Percentiles rank a stretch among this genome's conserved stretches.
Conservation (phyloP, 352 stramenopile genomes). For the Halophytophthora batemanensis region DNA sequence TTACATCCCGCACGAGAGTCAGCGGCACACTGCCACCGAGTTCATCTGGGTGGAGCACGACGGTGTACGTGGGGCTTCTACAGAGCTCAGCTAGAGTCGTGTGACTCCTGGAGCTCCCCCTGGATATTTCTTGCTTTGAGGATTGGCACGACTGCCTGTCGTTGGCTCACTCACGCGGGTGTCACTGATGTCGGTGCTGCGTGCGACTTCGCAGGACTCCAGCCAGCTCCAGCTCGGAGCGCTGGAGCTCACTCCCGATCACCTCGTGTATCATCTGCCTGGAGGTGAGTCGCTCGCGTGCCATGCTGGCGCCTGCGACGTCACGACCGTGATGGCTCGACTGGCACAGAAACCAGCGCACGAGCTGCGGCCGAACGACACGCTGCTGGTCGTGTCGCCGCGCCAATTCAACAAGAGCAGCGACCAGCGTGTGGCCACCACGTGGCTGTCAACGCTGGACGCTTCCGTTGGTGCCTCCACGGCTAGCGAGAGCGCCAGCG, state of each 20-base stretch:
- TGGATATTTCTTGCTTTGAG: slow-evolving; percentile 6
- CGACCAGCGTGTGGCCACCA: not conserved
- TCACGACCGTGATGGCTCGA: slow-evolving; percentile 5
- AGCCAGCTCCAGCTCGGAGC: slow-evolving; percentile 18
- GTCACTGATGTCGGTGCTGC: too few species aligned
- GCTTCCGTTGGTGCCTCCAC: too few species aligned
- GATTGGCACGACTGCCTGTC: slow-evolving; percentile 10
- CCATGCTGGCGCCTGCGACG: not conserved
- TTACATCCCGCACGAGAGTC: slow-evolving; percentile 59
- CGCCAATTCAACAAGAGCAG: not conserved
- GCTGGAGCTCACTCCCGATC: slow-evolving; percentile 45
- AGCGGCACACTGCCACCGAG: slow-evolving; percentile 2
- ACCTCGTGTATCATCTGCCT: slow-evolving; percentile 42
- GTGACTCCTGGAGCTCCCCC: slow-evolving; percentile 2
- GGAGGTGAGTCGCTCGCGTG: slow-evolving; percentile 5
- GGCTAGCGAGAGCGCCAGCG: too few species aligned
- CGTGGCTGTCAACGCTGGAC: not conserved
- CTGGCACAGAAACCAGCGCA: slow-evolving; percentile 46
- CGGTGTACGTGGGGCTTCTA: slow-evolving; percentile 1
- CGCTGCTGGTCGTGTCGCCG: slow-evolving; percentile 22
- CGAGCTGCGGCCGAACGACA: slow-evolving; percentile 42
- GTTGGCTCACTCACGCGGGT: too few species aligned
- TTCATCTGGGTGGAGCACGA: slow-evolving; percentile 42
- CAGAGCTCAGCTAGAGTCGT: slow-evolving; percentile 21
- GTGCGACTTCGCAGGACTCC: too few species aligned